Base-by-base conservation (phyloP, 2,329 filamentous ascomycete genomes). In the Ceratocystis destructans region DNA sequence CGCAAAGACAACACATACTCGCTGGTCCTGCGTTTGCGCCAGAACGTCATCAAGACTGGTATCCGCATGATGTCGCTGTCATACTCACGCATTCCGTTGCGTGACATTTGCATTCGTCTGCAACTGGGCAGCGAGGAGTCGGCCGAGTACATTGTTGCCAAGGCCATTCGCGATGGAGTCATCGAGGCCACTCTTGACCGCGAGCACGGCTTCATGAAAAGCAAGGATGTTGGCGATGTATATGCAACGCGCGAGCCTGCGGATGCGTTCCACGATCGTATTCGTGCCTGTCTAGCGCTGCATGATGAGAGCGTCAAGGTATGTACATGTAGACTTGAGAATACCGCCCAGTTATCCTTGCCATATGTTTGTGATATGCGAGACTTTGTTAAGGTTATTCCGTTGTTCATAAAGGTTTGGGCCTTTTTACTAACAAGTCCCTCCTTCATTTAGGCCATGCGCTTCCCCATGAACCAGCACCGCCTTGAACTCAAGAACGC, bases 401-500 rank as follows among this genome's bases (percentile, higher is more conserved):
- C 4, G n/a, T 8, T 50, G 20, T 31, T n/a, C 50, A 53, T 41
- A 17, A 22, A 6, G 20, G 22, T 28, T 31, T 31, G 50, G 28
- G 4, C 12, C 65, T 22, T 31, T 66, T 68, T 65, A 61, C 72
- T 78, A 73, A 77, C 69, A 48, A 64, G 6, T 53, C 8, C 31
- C 55, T 20, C 25, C 61, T 59, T 57, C 68, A 5, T 64, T n/a
- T 66, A 93, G 89, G 93, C 94, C 31, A 99, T 99, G 94, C 86
- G 94, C 66, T 99, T 97, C 78, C 94, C 94, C 1, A 97, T 97
- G 93, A 96, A 99, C 79, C 94, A 97, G 77, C 94, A 99, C 77
- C 86, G 94, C 20, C 82, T 97, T 66, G 94, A 99, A 77, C 83
- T 99, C 66, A 97, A 96, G 83, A 97, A 96, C 72, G 94, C 94